A percentile compares a stretch with the other conserved stretches of the same genome.
These are phyloP conservation scores for Moesziomyces globuligerus DNA, from an alignment of 1,284 basidiomycete species.

Conservation along the genomic window DNA sequence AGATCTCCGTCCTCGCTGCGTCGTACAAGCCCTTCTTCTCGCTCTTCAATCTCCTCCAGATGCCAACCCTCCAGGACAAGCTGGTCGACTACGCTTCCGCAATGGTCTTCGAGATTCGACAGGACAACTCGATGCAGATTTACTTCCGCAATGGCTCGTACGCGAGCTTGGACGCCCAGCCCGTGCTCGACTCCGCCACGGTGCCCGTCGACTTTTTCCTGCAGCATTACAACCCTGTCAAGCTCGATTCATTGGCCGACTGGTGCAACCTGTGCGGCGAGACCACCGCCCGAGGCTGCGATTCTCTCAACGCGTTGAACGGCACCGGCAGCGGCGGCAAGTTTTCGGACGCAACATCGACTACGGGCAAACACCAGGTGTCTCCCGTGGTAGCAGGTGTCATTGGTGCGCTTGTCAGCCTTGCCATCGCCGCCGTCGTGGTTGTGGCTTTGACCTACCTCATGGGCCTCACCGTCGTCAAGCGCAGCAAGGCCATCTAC, in stretches of 20 bases:
- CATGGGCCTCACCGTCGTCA: constrained; percentile 26
- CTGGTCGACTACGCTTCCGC: constrained; percentile 81
- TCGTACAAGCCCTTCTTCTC: constrained; percentile 90
- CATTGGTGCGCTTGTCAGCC: constrained; percentile 56
- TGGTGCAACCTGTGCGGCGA: constrained; percentile 68
- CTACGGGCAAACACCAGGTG: constrained; percentile 54
- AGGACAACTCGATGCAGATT: constrained; percentile 73
- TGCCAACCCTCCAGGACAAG: constrained; percentile 34
- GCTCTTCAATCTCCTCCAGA: constrained; percentile 75
- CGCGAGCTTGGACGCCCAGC: constrained; percentile 53
- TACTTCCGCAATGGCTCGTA: constrained; percentile 84
- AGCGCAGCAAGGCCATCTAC: constrained; percentile 20
- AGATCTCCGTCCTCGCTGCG: constrained; percentile 77
- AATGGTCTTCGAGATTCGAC: constrained; percentile 77
- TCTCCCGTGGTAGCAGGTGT: constrained; percentile 59
- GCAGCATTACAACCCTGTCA: constrained; percentile 74
- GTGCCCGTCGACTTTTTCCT: constrained; percentile 80
- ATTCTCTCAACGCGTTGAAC: constrained; percentile 51
- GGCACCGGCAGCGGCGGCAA: constrained; percentile 53
- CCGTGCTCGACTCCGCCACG: constrained; percentile 67
- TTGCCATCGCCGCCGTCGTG: constrained; percentile 46
- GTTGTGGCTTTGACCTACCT: constrained; percentile 17
- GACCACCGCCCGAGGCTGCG: constrained; percentile 53
- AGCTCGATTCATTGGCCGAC: constrained; percentile 66
- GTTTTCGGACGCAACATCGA: constrained; percentile 50